Evolutionary conservation across 2,329 filamentous ascomycete species (phyloP), one percentile per base, ranked within the genome.

Genomic region (Thelonectria discophora): DNA sequence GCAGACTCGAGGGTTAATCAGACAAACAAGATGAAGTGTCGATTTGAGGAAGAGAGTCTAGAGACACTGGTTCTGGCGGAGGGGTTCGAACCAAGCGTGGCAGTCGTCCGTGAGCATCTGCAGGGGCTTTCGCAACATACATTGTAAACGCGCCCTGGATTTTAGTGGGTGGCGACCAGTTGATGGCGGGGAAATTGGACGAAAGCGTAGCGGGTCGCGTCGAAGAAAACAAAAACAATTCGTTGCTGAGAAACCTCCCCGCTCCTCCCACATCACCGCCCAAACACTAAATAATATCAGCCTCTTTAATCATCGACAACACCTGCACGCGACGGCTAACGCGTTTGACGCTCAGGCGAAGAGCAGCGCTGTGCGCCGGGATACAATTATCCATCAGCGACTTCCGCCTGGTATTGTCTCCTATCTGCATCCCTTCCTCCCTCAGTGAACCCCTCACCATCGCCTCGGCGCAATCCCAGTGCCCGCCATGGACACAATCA

Each of bases 401-500:
- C 54, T 32, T 24, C 20, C 17, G 9, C n/a, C 18, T 13, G 32
- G 39, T 34, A 46, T 20, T 17, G 39, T 15, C 10, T 52, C 24
- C 55, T 50, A 62, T 64, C 58, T 66, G 66, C 55, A 55, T 49
- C 54, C 47, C 47, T 52, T 57, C 45, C 52, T 67, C 52, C 53
- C 46, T 55, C 24, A 51, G 17, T 48, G 32, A 8, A 18, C 15
- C 48, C 27, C 40, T 43, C 17, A 32, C 37, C 43, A 39, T 49
- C 55, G 42, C 40, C 43, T 63, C 57, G 64, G 66, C 63, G 60
- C 67, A 66, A 65, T 60, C 49, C 50, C 43, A 62, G 53, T 58
- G 73, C 69, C 77, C 72, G 77, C 66, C 76, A 90, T 90, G 88
- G 90, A 83, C 73, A 91, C 91, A 81, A 86, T 93, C 76, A 86